Evolutionary conservation across 2,329 filamentous ascomycete genomes (phyloP), one percentile per base, ranked within the genome.

Genomic region (Cladosporium cucumerinum): DNA sequence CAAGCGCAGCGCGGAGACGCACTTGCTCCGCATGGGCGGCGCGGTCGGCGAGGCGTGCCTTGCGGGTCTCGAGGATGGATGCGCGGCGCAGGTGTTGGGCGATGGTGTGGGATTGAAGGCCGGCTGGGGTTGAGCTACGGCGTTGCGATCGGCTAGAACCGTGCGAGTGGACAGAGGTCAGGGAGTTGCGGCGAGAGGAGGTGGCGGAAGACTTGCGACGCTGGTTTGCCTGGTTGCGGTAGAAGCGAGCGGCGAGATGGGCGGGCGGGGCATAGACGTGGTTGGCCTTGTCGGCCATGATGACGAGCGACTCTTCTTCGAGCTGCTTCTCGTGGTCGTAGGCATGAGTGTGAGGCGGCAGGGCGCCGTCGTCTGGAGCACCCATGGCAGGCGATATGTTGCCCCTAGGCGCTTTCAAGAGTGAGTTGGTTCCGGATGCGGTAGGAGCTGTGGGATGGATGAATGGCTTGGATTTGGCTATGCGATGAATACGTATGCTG

Each of bases 11-110:
- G 39, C 90, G 85, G 66, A 92, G 78, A 60, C 91, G 88, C 18
- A 95, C 91, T 75, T 93, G 92, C 77, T 95, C 91, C 25, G 89
- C 91, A 76, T 95, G 91, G 8, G 89, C 89, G 30, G 91, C 91
- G 64, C 91, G 84, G 76, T 93, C 91, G 63, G 91, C 91, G 21
- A 95, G 83, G 23, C 91, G 86, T 16, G 91, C 90, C 74, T 91
- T 92, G 67, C 91, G 88, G 69, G 89, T 89, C 76, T 93, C 91
- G 67, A 94, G 85, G 65, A 94, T 93, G 18, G 89, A 92, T 57
- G 90, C 88, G 61, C 91, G 87, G 51, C 91, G 90, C 64, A 93
- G 82, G 74, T 93, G 90, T 74, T 93, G 90, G 64, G 90, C 90
- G 63, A 93, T 82, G 76, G 91, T 85, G 75, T 90, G 91, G 81